Percentiles rank a stretch among this genome's conserved stretches.
These are phyloP conservation scores for Xerophyta viscosa DNA, from an alignment of 106 monocot genomes.

Conservation along the genomic window DNA sequence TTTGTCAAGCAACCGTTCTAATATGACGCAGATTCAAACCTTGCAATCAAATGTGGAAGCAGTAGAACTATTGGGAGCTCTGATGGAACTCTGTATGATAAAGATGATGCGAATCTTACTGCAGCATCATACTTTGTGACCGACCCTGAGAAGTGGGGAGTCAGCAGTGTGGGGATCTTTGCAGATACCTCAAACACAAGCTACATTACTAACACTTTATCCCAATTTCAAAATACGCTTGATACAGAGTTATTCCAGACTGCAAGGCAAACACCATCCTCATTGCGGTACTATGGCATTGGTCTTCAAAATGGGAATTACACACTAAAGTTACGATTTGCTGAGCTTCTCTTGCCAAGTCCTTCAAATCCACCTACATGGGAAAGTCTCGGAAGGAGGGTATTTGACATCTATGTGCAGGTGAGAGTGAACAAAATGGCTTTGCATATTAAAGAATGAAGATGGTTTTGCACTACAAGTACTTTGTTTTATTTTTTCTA, in stretches of 20 bases:
- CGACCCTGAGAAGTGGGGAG: slow-evolving; percentile 47
- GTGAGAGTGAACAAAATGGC: slow-evolving; percentile 12
- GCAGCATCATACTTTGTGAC: slow-evolving; percentile 72
- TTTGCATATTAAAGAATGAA: not conserved
- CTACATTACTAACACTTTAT: slow-evolving; percentile 26
- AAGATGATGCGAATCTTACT: slow-evolving; percentile 36
- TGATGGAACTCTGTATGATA: slow-evolving; percentile 46
- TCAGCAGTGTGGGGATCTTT: slow-evolving; percentile 72
- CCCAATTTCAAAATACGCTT: slow-evolving; percentile 67
- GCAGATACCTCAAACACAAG: slow-evolving; percentile 24
- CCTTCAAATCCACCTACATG: slow-evolving; percentile 37
- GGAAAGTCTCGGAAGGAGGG: slow-evolving; percentile 62
- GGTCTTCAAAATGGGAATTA: slow-evolving; percentile 96
- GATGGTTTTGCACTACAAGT: not conserved
- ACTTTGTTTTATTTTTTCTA: not conserved
- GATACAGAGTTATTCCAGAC: slow-evolving; percentile 70
- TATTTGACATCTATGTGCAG: slow-evolving; percentile 91
- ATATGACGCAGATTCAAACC: slow-evolving; percentile 38
- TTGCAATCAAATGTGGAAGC: slow-evolving; percentile 85
- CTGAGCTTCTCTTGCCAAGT: slow-evolving; percentile 36
- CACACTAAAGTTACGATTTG: slow-evolving; percentile 49
- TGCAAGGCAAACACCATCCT: slow-evolving; percentile 69
- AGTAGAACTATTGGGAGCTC: slow-evolving; percentile 29
- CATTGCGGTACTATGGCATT: slow-evolving; percentile 85
- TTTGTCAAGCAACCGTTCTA: not conserved